These are phyloP conservation scores for Triticum monococcum DNA, from an alignment of 176 grass and related monocot species.

Conservation along the genomic window DNA sequence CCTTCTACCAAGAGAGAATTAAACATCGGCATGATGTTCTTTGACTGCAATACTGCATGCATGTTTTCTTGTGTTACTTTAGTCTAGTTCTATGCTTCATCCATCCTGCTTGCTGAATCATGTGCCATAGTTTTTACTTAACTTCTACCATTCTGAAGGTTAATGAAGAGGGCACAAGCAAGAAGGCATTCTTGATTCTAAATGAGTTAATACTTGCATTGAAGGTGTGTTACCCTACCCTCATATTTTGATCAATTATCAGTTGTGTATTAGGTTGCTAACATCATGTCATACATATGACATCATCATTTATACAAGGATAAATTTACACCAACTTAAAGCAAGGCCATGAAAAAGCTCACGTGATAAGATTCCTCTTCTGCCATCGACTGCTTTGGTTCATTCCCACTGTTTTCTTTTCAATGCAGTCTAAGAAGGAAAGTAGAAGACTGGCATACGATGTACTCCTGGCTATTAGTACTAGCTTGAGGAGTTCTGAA, in stretches of 20 bases:
- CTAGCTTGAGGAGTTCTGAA: constrained; percentile 66
- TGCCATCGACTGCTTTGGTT: constrained; percentile 1
- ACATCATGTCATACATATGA: not conserved
- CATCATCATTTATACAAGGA: constrained; percentile 8
- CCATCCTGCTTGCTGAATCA: not conserved
- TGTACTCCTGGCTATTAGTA: constrained; percentile 68
- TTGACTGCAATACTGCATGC: constrained; percentile 1
- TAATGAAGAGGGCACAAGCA: constrained; percentile 81
- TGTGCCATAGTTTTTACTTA: constrained; percentile 33
- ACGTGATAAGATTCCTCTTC: not conserved
- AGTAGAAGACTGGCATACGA: constrained; percentile 88
- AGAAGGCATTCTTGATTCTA: constrained; percentile 94
- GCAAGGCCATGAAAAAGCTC: not conserved
- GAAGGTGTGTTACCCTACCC: constrained; percentile 55
- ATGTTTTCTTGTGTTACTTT: constrained; percentile 23
- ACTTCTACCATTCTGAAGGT: constrained; percentile 54
- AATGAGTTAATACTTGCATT: constrained; percentile 89
- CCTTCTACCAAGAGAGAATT: constrained; percentile 1
- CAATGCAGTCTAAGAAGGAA: constrained; percentile 83
- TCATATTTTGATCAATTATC: constrained; percentile 5
- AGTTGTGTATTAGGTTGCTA: constrained; percentile 6
- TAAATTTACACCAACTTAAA: not conserved
- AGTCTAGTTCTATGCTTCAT: not conserved
- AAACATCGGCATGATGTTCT: constrained; percentile 2
- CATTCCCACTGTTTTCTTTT: not conserved